Evolutionary conservation across 345 rosid species (phyloP), one percentile per base, ranked within the genome.

Genomic region (Heritiera fomes): DNA sequence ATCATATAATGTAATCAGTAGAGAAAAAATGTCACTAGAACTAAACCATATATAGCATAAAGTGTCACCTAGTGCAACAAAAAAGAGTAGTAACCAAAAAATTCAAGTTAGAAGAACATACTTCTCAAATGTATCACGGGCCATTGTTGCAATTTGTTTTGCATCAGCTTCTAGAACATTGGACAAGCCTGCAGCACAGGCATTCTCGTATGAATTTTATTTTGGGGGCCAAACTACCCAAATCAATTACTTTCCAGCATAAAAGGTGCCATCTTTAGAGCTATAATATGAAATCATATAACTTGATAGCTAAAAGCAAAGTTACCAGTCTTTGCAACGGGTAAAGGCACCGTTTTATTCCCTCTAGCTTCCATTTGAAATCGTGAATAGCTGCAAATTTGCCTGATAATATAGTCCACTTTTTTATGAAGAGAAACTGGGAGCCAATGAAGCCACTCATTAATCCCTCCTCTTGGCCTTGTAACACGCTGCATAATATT

Each of bases 361-460:
- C 80, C 18, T 47, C 23, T 38, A 60, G 53, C 73, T 18, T 50
- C 72, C 14, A 56, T 46, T 43, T 20, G 77, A 76, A 79, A 73
- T 60, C 73, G 76, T 8, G 85, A 81, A 79, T 76, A 75, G 64
- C 75, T 83, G 69, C 75, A 87, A 38, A 93, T 34, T 80, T 59
- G 79, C 56, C 56, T 52, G 13, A 52, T 13, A 52, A 52, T 52
- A 52, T 52, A 52, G 56, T 52, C 56, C 56, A 52, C 6, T 3
- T 52, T 52, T 52, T 52, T 52, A 52, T 52, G 56, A 52, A 52
- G 56, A 47, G 89, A 88, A 81, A 96, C 86, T 18, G 93, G 94
- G 80, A 96, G 89, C 95, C 96, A 95, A 32, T 86, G 90, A 77
- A 95, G 87, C 94, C 91, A 95, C 38, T 86, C 82, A 78, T 87